A percentile compares a stretch with the other conserved stretches of the same genome.
These are phyloP conservation scores for Acidiella bohemica DNA, from an alignment of 495 filamentous ascomycete species.

Conservation along the genomic window DNA sequence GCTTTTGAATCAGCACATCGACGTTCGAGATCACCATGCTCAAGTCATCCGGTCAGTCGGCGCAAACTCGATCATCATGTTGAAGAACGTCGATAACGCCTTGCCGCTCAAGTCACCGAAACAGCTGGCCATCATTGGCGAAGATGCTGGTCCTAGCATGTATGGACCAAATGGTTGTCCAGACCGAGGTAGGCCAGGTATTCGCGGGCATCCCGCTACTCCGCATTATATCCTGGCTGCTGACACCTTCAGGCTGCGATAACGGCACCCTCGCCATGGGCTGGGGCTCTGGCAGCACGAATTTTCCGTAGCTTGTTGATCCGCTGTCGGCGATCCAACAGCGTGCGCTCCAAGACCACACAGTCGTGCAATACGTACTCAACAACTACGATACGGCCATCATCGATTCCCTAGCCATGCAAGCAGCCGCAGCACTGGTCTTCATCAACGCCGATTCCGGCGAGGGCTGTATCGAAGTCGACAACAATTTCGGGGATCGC, in stretches of 20 bases:
- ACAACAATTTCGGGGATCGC: too few species aligned
- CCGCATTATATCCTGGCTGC: too few species aligned
- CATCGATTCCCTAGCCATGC: too few species aligned
- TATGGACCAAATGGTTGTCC: too few species aligned
- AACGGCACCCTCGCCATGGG: background rate
- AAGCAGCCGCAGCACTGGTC: conserved; percentile 59
- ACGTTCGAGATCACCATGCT: conserved; percentile 66
- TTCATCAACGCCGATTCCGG: conserved; percentile 83
- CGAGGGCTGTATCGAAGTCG: conserved; percentile 72
- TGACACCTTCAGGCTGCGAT: background rate
- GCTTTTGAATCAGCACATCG: conserved; percentile 48
- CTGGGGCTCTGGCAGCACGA: background rate
- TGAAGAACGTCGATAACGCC: conserved; percentile 57
- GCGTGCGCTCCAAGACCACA: background rate
- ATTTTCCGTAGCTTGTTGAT: background rate
- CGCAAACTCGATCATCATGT: conserved; percentile 60
- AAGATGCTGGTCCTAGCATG: background rate
- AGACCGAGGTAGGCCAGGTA: too few species aligned
- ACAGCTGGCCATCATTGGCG: background rate
- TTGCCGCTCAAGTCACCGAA: conserved; percentile 42
- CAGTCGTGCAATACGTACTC: conserved; percentile 39
- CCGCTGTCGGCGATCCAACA: background rate
- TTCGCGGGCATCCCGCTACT: too few species aligned
- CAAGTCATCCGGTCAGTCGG: conserved; percentile 58
- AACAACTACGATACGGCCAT: too few species aligned